phyloP scores from a whole-genome alignment of 495 filamentous ascomycete genomes.

The Talaromyces ruber region DNA sequence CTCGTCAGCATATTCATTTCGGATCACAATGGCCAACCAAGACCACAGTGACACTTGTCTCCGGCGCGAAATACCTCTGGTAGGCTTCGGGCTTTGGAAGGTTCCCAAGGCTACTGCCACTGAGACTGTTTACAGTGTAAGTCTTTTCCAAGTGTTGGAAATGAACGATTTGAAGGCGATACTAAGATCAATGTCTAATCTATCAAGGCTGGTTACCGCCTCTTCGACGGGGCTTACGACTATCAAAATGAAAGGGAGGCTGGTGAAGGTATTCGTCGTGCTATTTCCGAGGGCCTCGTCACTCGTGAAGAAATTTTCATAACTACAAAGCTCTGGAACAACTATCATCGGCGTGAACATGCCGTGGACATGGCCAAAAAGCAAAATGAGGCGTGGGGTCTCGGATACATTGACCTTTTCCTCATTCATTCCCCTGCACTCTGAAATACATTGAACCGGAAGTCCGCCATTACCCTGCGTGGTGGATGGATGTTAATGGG shows the following conservation, averaged over 20 bases:
- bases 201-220: neutral
- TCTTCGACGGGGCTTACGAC: neutral
- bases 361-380: conserved; percentile 28
- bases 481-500: neutral
- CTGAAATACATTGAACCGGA: conserved; percentile 17
- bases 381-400: conserved; percentile 40
- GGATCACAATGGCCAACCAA: no score
- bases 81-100: conserved; percentile 11
- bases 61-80: conserved; percentile 11
- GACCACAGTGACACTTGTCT: no score
- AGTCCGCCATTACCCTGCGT: neutral
- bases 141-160: neutral
- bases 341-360: conserved; percentile 44
- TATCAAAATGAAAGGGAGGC: neutral
- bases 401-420: conserved; percentile 54
- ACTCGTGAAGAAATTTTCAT: conserved; percentile 42
- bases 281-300: neutral
- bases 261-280: neutral
- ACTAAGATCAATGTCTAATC: neutral
- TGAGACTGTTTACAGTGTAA: neutral
- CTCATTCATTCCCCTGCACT: conserved; percentile 49
- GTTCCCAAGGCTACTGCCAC: neutral
- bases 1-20: no score
- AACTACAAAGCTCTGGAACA: conserved; percentile 51
- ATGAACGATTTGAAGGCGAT: neutral